Evolutionary conservation across 148 eudicot genomes (phyloP).

Genomic region (Polygonum maritimum): DNA sequence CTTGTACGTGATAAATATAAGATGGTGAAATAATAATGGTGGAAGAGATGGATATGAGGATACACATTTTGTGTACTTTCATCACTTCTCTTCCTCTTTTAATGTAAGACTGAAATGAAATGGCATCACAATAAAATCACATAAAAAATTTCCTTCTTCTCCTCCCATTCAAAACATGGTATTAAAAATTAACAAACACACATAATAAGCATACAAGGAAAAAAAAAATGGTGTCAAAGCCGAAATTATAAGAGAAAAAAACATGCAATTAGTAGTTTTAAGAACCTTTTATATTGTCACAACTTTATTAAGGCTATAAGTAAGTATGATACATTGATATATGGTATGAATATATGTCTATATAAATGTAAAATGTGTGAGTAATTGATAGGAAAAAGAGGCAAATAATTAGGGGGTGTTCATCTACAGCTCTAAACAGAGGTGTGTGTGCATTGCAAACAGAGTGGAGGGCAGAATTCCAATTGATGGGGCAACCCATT

Average conservation of each 20-base stretch:
- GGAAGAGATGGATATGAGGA: conserved; percentile 6
- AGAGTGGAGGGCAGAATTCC: neutral
- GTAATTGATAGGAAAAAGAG: neutral
- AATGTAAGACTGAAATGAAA: neutral
- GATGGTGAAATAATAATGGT: neutral
- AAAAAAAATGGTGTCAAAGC: too few species aligned
- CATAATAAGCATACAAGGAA: too few species aligned
- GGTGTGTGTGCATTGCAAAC: neutral
- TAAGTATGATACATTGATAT: neutral
- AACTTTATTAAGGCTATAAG: neutral
- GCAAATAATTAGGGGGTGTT: neutral
- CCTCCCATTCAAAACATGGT: too few species aligned
- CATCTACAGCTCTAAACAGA: conserved; percentile 1
- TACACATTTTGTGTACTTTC: neutral
- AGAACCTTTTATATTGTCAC: neutral
- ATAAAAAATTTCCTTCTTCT: too few species aligned
- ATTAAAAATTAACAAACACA: too few species aligned
- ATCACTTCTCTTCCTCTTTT: neutral
- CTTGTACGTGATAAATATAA: neutral
- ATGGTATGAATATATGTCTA: neutral
- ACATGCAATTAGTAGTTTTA: too few species aligned
- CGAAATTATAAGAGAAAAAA: too few species aligned
- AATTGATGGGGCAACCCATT: conserved; percentile 8
- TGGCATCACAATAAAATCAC: neutral
- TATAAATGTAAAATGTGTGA: neutral